Base-by-base conservation (phyloP, 352 stramenopile species). In the Phytophthora boehmeriae region DNA sequence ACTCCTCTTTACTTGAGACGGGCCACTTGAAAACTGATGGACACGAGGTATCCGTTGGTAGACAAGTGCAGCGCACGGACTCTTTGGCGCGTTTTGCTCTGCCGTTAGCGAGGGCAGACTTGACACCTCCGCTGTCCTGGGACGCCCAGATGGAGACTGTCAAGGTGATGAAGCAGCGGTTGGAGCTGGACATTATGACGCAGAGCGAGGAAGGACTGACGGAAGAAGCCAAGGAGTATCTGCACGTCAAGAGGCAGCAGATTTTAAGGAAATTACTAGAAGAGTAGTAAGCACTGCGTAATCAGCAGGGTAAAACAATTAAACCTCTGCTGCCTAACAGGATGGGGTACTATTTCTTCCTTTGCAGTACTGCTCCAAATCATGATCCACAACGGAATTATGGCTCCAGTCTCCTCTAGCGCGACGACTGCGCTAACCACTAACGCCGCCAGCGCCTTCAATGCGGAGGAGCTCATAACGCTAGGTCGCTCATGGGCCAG, bases 151-250 rank as follows among this genome's bases (percentile, higher is more conserved):
- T 44, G 16, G 19, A 20, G 16, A 44, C 38, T 19, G 38, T 51
- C 32, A 27, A 62, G 20, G 22, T 62, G 23, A 43, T 62, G 54
- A 32, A 62, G 23, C 54, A 47, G 10, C 44, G 50, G 30, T 28
- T 55, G 8, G 44, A 62, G 14, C 22, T 54, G 32, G 23, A 58
- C n/a, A 45, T 63, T n/a, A 63, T 63, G 56, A 63, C 46, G 1
- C 25, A 25, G 8, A 58, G 27, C 17, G 56, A 58, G 9, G 56
- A 57, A 4, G 38, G 47, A 10, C 14, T 63, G 4, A 39, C 38
- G 20, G 17, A 8, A 8, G 57, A 59, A 8, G 30, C 28, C 8
- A 17, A 42, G 17, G 57, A 65, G 22, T 57, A 59, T 34, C n/a
- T 64, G 1, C 27, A 13, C n/a, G 23, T 59, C 11, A 50, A 64